Conservation (phyloP, 441 rosid genomes). For the Arabidopsis hybrid region DNA sequence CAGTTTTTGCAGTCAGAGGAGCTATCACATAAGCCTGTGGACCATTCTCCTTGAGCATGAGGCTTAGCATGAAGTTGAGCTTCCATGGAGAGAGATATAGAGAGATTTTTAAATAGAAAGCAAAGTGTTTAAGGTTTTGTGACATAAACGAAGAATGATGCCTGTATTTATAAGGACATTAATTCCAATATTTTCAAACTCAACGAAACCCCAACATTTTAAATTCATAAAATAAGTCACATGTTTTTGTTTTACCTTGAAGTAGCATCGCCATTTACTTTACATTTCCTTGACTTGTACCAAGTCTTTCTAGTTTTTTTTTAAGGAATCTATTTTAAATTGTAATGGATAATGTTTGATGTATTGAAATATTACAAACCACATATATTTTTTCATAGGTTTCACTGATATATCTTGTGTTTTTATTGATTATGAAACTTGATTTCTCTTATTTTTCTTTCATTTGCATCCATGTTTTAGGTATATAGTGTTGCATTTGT, state of each 20-base stretch:
- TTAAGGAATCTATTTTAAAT: not conserved
- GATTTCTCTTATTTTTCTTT: too few relatives aligned
- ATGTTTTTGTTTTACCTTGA: not conserved
- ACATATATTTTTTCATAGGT: too few relatives aligned
- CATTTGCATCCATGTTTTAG: too few relatives aligned
- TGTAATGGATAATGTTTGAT: too few relatives aligned
- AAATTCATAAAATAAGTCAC: not conserved
- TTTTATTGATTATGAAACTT: too few relatives aligned
- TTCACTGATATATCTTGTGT: too few relatives aligned
- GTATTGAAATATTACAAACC: too few relatives aligned
- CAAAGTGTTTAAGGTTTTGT: not conserved
- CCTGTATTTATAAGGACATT: conserved; percentile 35
- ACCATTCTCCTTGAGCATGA: conserved; percentile 43
- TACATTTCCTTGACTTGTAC: conserved; percentile 15
- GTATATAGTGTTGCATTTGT: too few relatives aligned
- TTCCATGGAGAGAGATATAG: conserved; percentile 25
- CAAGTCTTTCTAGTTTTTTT: not conserved
- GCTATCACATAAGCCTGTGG: conserved; percentile 53
- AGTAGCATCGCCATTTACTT: not conserved
- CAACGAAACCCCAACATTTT: not conserved
- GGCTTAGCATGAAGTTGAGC: conserved; percentile 37
- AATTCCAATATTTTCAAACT: not conserved
- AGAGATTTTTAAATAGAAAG: conserved; percentile 7
- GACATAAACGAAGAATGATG: conserved; percentile 8
- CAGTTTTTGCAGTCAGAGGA: conserved; percentile 44